Evolutionary conservation across 2,329 filamentous ascomycete species (phyloP).

Genomic region (Juglanconis juglandina): DNA sequence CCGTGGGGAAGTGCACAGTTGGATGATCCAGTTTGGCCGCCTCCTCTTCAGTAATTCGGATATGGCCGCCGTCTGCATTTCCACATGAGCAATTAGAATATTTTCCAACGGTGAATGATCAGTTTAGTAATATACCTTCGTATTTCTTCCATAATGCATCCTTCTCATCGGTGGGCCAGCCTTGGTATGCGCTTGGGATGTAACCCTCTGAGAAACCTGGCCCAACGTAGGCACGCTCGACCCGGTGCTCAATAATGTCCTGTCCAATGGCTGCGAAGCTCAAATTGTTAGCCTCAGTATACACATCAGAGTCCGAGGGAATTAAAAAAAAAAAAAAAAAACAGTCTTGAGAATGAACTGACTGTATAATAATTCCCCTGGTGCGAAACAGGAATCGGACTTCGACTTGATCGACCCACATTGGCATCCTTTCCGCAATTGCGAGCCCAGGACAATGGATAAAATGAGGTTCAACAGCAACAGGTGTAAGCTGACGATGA

Average conservation of each 20-base stretch:
- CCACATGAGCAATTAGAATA: not conserved
- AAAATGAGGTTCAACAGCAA: not conserved
- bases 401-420: not conserved
- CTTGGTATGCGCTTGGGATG: conserved; percentile 5
- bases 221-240: conserved; percentile 5
- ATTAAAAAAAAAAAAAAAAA: not conserved
- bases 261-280: conserved; percentile 1
- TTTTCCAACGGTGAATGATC: not conserved
- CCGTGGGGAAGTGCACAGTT: conserved; percentile 4
- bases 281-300: not conserved
- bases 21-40: not conserved
- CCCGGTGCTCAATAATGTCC: conserved; percentile 1
- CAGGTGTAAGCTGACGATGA: conserved; percentile 7
- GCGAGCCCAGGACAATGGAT: not conserved
- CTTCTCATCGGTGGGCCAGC: conserved; percentile 8
- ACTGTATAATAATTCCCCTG: conserved; percentile 5
- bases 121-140: not conserved
- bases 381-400: not conserved
- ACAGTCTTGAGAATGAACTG: not conserved
- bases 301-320: not conserved
- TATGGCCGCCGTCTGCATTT: conserved; percentile 1
- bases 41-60: conserved; percentile 2
- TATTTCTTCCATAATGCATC: conserved; percentile 9
- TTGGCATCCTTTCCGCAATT: not conserved
- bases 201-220: conserved; percentile 1